Conservation (phyloP, 768 basidiomycete genomes). For the Russula ochroleuca region DNA sequence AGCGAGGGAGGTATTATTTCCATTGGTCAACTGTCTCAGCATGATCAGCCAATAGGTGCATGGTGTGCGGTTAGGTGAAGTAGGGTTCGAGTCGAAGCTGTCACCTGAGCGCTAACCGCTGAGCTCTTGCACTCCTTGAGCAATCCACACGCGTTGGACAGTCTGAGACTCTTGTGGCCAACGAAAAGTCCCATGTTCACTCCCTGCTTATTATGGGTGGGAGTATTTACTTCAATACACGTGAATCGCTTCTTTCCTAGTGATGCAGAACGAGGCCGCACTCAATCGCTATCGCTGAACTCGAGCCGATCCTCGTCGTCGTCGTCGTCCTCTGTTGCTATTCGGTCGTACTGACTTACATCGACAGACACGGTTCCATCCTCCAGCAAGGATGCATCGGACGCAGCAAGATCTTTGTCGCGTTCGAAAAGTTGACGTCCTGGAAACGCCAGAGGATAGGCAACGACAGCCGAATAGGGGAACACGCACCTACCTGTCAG, state of each 20-base stretch:
- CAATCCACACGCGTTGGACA: not conserved
- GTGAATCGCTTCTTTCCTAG: constrained; percentile 8
- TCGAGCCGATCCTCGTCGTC: constrained; percentile 60
- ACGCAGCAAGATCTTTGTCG: constrained; percentile 59
- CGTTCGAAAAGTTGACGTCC: constrained; percentile 92
- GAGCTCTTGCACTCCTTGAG: not conserved
- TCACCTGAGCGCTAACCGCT: too few relatives aligned
- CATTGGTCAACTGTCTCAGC: not conserved
- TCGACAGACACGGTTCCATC: constrained; percentile 87
- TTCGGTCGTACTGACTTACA: constrained; percentile 81
- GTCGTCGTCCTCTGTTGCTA: constrained; percentile 52
- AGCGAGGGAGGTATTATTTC: not conserved
- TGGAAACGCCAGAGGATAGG: constrained; percentile 34
- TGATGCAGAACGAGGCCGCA: not conserved
- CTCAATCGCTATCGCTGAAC: constrained; percentile 86
- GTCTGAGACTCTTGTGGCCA: not conserved
- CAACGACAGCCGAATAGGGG: constrained; percentile 9
- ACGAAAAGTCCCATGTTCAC: not conserved
- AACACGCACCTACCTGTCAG: constrained; percentile 55
- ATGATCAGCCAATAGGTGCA: not conserved
- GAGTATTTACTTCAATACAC: constrained; percentile 20
- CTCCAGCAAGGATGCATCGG: constrained; percentile 78
- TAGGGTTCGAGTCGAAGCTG: not conserved
- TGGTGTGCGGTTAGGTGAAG: not conserved
- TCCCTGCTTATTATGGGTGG: constrained; percentile 1